Evolutionary conservation across 2,329 filamentous ascomycete genomes (phyloP).

Genomic region (Hirsutella thompsonii): DNA sequence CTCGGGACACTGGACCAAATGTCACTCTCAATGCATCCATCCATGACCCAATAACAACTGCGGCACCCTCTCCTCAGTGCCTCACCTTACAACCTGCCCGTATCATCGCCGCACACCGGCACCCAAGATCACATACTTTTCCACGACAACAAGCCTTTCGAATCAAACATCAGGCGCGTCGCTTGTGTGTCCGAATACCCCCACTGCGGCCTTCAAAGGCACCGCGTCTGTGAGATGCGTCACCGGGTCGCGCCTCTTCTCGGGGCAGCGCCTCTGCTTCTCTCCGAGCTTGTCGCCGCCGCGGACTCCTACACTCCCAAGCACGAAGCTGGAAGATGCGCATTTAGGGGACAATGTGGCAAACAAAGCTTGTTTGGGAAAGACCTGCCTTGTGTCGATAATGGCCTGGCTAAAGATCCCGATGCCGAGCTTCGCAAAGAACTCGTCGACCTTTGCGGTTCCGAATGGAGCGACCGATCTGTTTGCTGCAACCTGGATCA

Average conservation of each 20-base stretch:
- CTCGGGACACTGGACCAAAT: too few species aligned
- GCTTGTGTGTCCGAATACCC: too few species aligned
- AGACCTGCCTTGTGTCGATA: slow-evolving; percentile 85
- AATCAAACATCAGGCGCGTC: too few species aligned
- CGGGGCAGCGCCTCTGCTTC: slow-evolving; percentile 17
- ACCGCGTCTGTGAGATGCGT: slow-evolving; percentile 16
- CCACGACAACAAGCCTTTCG: too few species aligned
- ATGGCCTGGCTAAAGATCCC: slow-evolving; percentile 66
- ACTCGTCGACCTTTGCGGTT: slow-evolving; percentile 74
- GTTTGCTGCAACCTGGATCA: slow-evolving; percentile 80
- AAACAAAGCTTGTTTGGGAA: slow-evolving; percentile 83
- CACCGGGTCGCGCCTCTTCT: slow-evolving; percentile 16
- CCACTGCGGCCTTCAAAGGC: not conserved
- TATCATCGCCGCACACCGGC: too few species aligned
- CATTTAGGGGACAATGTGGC: slow-evolving; percentile 83
- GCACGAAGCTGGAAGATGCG: slow-evolving; percentile 80
- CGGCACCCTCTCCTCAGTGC: too few species aligned
- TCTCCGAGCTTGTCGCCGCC: slow-evolving; percentile 11
- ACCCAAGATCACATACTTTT: too few species aligned
- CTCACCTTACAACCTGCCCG: too few species aligned
- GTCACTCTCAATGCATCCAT: too few species aligned
- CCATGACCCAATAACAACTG: too few species aligned
- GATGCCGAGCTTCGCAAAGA: slow-evolving; percentile 59
- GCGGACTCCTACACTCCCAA: slow-evolving; percentile 35
- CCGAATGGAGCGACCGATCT: slow-evolving; percentile 70